These are phyloP conservation scores for Endotrypanum monterogeii DNA, from an alignment of 208 protist genomes.

Conservation along the genomic window DNA sequence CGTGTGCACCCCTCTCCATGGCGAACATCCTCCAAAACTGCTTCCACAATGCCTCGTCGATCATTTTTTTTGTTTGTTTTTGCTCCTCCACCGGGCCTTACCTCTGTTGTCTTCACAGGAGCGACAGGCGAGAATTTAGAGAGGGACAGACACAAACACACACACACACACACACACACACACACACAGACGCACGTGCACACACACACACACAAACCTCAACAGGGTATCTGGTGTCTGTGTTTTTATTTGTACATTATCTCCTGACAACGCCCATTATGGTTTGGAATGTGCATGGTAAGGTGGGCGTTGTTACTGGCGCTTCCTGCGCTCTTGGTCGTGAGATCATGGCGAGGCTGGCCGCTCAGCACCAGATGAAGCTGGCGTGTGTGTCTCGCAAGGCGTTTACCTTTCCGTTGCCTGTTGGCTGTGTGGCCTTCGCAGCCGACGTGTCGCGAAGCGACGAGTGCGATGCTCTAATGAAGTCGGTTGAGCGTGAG, in stretches of 20 bases:
- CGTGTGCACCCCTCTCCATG: neutral
- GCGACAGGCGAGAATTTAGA: neutral
- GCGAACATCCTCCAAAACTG: neutral
- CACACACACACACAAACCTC: neutral
- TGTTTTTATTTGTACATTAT: neutral
- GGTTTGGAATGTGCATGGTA: conserved; percentile 63
- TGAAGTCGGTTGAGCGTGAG: conserved; percentile 42
- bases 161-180: neutral
- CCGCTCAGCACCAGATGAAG: conserved; percentile 49
- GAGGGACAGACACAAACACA: neutral
- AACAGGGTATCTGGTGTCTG: neutral
- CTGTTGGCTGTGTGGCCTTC: conserved; percentile 43
- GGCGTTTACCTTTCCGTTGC: conserved; percentile 33
- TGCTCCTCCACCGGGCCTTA: neutral
- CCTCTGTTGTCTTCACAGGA: neutral
- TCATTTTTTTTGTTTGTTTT: neutral
- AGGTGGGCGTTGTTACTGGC: conserved; percentile 73
- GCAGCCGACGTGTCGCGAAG: conserved; percentile 48
- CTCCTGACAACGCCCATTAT: conserved; percentile 11
- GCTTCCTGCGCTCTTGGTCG: conserved; percentile 71
- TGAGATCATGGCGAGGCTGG: conserved; percentile 48
- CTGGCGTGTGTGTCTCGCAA: conserved; percentile 71
- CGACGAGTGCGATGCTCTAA: conserved; percentile 58
- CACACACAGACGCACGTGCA: neutral
- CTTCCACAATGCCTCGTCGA: neutral